A percentile compares a stretch with the other conserved stretches of the same genome.
These are phyloP conservation scores for Colletotrichum coccodes DNA, from an alignment of 2,329 filamentous ascomycete genomes.

Conservation along the genomic window DNA sequence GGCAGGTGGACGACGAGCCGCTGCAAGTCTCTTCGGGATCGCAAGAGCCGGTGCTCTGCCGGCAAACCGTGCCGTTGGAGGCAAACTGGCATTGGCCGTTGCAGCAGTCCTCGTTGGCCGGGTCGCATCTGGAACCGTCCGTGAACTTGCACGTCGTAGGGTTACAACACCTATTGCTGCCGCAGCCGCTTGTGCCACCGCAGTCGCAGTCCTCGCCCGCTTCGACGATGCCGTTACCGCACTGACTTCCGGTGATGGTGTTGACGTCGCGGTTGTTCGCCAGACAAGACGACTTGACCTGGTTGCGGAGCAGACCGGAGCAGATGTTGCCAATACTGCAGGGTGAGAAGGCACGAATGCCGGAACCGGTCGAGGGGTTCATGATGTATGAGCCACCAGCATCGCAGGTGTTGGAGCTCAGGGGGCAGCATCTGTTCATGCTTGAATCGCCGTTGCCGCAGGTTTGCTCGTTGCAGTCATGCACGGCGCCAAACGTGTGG, in stretches of 20 bases:
- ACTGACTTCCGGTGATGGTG: constrained; percentile 85
- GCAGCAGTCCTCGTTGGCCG: constrained; percentile 86
- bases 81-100: constrained; percentile 73
- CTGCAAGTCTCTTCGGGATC: constrained; percentile 88
- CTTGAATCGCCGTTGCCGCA: constrained; percentile 70
- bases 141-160: constrained; percentile 88
- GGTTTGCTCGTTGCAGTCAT: constrained; percentile 81
- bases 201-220: constrained; percentile 96
- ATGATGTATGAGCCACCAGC: constrained; percentile 88
- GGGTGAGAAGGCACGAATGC: constrained; percentile 83
- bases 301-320: constrained; percentile 81
- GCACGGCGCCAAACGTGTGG: constrained; percentile 95
- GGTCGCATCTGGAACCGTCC: constrained; percentile 79
- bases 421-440: constrained; percentile 79
- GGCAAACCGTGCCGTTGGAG: constrained; percentile 77
- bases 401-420: constrained; percentile 74
- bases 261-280: constrained; percentile 86
- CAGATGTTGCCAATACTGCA: constrained; percentile 96
- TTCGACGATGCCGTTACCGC: constrained; percentile 95
- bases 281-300: constrained; percentile 80
- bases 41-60: constrained; percentile 81
- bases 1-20: constrained; percentile 78
- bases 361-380: constrained; percentile 86
- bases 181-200: constrained; percentile 79
- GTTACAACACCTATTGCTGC: constrained; percentile 84